Conservation (phyloP, 2,329 filamentous ascomycete genomes). For the Dactylellina cionopaga region DNA sequence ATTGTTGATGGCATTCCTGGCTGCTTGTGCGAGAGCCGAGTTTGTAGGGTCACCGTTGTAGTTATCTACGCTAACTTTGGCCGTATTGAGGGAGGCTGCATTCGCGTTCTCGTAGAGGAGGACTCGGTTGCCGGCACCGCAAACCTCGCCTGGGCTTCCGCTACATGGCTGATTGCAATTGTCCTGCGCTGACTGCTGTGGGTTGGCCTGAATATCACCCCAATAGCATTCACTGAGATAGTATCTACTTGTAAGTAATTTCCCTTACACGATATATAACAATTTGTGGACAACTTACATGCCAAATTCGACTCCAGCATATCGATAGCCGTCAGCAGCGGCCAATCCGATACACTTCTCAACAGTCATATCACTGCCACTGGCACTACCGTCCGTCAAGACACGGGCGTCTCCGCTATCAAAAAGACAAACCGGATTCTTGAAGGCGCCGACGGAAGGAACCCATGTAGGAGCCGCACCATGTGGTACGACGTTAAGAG, state of each 20-base stretch:
- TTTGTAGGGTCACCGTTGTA: background rate
- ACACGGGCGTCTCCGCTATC: background rate
- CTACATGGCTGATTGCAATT: conserved; percentile 14
- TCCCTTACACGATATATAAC: too few species aligned
- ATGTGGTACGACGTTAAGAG: background rate
- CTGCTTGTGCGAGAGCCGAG: background rate
- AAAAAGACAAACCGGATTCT: background rate
- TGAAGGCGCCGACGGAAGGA: background rate
- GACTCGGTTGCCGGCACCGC: conserved; percentile 12
- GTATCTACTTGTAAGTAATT: too few species aligned
- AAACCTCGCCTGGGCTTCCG: background rate
- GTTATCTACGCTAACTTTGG: background rate
- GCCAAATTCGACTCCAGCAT: conserved; percentile 15
- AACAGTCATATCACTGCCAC: background rate
- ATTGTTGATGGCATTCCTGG: background rate
- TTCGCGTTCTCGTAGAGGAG: conserved; percentile 4
- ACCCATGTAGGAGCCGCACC: background rate
- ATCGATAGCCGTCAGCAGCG: conserved; percentile 1
- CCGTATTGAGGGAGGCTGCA: background rate
- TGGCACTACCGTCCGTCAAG: background rate
- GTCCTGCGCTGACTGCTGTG: background rate
- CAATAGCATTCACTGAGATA: conserved; percentile 17
- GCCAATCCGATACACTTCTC: conserved; percentile 5
- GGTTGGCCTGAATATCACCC: background rate
- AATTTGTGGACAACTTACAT: background rate